Conservation (phyloP, 345 rosid genomes). For the Durio zibethinus region DNA sequence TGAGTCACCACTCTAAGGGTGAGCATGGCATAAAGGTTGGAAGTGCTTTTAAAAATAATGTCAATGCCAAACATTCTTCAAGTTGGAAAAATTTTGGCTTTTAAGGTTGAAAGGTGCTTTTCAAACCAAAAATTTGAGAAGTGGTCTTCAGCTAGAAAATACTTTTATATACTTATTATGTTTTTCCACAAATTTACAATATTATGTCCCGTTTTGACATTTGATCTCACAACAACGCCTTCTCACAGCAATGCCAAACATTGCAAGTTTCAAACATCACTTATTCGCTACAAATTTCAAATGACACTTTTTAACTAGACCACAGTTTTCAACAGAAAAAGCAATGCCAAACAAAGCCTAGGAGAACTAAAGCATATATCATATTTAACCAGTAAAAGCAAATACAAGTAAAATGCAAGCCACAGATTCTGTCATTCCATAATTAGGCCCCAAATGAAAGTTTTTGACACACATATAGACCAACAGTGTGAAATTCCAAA, state of each 20-base stretch:
- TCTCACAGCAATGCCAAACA: neutral
- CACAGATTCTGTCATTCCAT: neutral
- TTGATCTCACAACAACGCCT: neutral
- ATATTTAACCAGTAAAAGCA: neutral
- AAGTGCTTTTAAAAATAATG: neutral
- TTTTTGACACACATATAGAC: neutral
- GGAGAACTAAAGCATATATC: neutral
- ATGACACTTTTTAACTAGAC: neutral
- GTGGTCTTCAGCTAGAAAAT: neutral
- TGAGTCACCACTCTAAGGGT: neutral
- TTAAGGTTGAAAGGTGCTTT: neutral
- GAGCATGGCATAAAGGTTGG: neutral
- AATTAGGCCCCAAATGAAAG: neutral
- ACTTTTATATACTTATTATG: neutral
- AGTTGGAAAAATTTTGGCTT: neutral
- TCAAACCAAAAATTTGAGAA: neutral
- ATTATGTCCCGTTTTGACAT: neutral
- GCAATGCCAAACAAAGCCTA: neutral
- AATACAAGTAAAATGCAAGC: neutral
- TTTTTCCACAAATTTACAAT: neutral
- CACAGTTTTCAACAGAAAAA: neutral
- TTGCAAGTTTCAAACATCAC: neutral
- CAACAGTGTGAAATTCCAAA: neutral
- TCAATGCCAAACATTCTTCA: neutral
- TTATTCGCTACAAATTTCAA: neutral